Evolutionary conservation across 1,139 yeast genomes (phyloP).

Genomic region (Trichomonascaceae sp.): DNA sequence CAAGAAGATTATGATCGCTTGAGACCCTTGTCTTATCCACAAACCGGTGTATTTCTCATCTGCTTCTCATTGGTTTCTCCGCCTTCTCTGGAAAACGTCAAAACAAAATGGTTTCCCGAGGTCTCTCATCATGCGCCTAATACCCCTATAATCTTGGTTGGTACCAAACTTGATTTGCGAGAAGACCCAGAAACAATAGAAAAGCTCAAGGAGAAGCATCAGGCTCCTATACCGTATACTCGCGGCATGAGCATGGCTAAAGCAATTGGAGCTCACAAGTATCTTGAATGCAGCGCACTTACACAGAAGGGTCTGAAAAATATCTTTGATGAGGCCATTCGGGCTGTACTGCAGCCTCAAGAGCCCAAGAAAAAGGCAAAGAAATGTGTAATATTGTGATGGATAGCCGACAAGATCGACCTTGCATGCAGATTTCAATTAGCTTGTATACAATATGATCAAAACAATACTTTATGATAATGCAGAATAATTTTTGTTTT

Average conservation of each 20-base stretch:
- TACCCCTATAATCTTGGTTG: slow-evolving; percentile 70
- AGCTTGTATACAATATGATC: not conserved
- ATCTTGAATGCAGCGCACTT: slow-evolving; percentile 90
- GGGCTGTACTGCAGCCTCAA: slow-evolving; percentile 10
- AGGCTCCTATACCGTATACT: slow-evolving; percentile 53
- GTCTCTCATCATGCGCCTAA: slow-evolving; percentile 81
- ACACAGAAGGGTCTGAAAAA: slow-evolving; percentile 75
- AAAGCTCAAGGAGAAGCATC: slow-evolving; percentile 57
- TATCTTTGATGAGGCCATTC: slow-evolving; percentile 75
- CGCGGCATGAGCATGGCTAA: slow-evolving; percentile 67
- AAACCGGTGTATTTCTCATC: slow-evolving; percentile 80
- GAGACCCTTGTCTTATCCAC: slow-evolving; percentile 88
- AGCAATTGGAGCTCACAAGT: slow-evolving; percentile 63
- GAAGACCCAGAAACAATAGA: slow-evolving; percentile 75
- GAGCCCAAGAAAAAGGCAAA: slow-evolving; percentile 32
- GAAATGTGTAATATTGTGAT: slow-evolving; percentile 67
- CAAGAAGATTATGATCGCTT: slow-evolving; percentile 90
- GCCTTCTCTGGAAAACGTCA: slow-evolving; percentile 70
- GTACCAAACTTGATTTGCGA: slow-evolving; percentile 81
- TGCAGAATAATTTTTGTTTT: not conserved
- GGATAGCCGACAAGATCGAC: not conserved
- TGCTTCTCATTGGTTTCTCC: slow-evolving; percentile 87
- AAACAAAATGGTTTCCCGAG: slow-evolving; percentile 76
- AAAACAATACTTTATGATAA: not conserved
- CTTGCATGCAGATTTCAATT: not conserved